phyloP scores from a whole-genome alignment of 148 eudicot genomes.

The Rheum nobile region DNA sequence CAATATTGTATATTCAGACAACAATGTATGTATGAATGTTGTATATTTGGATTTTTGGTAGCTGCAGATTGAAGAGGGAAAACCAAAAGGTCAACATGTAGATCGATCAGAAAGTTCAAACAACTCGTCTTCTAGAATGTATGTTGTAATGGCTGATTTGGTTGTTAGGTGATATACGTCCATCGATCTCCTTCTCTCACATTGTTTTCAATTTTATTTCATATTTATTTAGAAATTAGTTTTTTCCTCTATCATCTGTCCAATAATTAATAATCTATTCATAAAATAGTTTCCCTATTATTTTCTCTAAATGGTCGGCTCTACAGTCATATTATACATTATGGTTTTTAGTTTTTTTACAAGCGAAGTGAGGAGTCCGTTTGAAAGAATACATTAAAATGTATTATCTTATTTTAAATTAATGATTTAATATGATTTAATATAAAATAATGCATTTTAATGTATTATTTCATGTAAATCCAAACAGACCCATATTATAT shows the following conservation, averaged over 20 bases:
- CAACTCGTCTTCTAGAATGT: slow-evolving; percentile 1
- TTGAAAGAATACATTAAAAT: too few species aligned
- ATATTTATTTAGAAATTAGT: not conserved
- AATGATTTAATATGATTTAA: too few species aligned
- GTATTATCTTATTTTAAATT: too few species aligned
- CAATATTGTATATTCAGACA: not conserved
- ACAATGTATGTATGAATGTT: not conserved
- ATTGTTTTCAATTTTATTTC: not conserved
- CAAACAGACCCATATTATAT: too few species aligned
- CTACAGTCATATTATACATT: too few species aligned
- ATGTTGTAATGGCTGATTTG: not conserved
- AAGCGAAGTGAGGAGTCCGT: too few species aligned
- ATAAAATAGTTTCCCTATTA: too few species aligned
- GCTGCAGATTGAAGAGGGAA: not conserved
- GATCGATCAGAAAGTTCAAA: not conserved
- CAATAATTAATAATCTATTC: not conserved
- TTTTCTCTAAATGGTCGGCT: too few species aligned
- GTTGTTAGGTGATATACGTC: not conserved
- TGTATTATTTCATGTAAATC: too few species aligned
- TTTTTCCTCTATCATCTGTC: not conserved
- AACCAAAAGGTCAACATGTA: not conserved
- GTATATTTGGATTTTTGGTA: not conserved
- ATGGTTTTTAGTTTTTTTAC: too few species aligned
- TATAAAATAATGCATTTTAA: too few species aligned
- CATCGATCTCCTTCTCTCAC: not conserved